Conservation (phyloP, 2,329 filamentous ascomycete species). For the Raffaelea deltoideospora region DNA sequence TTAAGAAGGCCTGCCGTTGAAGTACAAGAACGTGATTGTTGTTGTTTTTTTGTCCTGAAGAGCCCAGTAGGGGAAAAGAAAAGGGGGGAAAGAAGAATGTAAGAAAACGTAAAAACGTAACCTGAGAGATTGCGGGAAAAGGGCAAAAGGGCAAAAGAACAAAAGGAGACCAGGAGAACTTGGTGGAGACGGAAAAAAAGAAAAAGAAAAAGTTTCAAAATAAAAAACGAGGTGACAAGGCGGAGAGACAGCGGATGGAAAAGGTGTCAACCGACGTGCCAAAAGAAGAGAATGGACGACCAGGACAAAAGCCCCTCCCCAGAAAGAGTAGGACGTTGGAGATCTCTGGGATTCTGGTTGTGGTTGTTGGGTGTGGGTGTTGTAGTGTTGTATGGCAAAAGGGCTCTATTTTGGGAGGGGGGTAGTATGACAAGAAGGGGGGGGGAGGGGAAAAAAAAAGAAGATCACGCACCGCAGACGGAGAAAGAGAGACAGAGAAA, state of each 20-base stretch:
- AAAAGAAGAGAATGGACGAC: background rate
- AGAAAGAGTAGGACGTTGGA: conserved; percentile 5
- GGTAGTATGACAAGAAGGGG: background rate
- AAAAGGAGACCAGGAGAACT: background rate
- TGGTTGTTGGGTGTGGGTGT: background rate
- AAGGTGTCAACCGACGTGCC: too few species aligned
- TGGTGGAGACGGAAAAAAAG: background rate
- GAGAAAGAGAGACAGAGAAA: background rate
- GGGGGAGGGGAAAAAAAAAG: background rate
- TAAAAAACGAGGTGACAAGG: background rate
- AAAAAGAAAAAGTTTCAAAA: background rate
- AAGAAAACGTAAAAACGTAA: background rate
- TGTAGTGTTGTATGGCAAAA: too few species aligned
- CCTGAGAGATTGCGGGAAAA: background rate
- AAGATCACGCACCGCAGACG: too few species aligned
- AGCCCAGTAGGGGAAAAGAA: too few species aligned
- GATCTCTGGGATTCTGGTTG: conserved; percentile 10
- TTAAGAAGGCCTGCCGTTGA: background rate
- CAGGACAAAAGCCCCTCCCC: background rate
- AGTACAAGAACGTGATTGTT: background rate
- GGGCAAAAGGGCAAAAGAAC: background rate
- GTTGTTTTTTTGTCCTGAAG: background rate
- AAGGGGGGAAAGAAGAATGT: too few species aligned
- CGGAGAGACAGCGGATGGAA: too few species aligned
- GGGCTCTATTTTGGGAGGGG: background rate